phyloP scores from a whole-genome alignment of 2,329 filamentous ascomycete genomes.

The Orbilia quercus region DNA sequence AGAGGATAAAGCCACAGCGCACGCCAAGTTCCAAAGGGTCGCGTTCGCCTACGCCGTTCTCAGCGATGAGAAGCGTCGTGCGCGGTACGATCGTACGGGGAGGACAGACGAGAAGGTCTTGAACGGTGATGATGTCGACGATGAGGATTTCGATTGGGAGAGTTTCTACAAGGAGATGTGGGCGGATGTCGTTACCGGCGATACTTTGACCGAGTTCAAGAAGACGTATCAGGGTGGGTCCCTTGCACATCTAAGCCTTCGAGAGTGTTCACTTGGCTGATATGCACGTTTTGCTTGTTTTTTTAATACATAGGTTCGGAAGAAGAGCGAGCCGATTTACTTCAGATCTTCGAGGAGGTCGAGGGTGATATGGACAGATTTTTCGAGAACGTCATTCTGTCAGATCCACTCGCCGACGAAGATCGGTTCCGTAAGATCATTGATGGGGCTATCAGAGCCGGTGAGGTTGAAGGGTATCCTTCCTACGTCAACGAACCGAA shows the following conservation, averaged over 20 bases:
- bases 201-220: constrained; percentile 80
- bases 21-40: constrained; percentile 85
- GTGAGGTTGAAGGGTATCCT: constrained; percentile 74
- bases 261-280: constrained; percentile 1
- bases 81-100: constrained; percentile 88
- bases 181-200: constrained; percentile 77
- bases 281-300: constrained; percentile 56
- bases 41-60: constrained; percentile 95
- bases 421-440: constrained; percentile 84
- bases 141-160: constrained; percentile 87
- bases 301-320: constrained; percentile 83
- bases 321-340: constrained; percentile 82
- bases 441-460: constrained; percentile 78
- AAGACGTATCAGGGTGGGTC: constrained; percentile 70
- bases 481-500: constrained; percentile 80
- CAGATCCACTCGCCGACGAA: constrained; percentile 84
- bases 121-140: constrained; percentile 67
- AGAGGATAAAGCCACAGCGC: constrained; percentile 76
- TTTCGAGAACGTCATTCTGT: constrained; percentile 87
- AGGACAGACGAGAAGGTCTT: constrained; percentile 82
- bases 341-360: constrained; percentile 77
- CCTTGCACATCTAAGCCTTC: not conserved
- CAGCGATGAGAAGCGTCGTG: constrained; percentile 81
- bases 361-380: constrained; percentile 81
- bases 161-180: constrained; percentile 90